Conservation (phyloP, 2,329 filamentous ascomycete species). For the Alternaria brassicae region DNA sequence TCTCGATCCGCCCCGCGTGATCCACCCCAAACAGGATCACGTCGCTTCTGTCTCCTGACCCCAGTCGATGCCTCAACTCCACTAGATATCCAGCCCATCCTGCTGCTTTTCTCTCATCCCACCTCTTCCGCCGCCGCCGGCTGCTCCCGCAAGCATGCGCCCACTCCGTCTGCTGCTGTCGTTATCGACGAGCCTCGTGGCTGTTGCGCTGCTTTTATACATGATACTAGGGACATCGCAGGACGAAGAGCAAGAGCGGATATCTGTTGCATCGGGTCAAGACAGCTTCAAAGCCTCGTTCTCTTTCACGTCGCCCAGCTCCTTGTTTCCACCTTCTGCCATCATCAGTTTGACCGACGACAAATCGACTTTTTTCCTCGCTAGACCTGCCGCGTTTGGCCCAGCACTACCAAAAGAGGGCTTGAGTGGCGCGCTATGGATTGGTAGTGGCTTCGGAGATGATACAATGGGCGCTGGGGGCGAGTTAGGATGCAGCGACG, state of each 20-base stretch:
- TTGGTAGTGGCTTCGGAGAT: slow-evolving; percentile 89
- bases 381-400: slow-evolving; percentile 91
- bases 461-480: slow-evolving; percentile 73
- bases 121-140: slow-evolving; percentile 8
- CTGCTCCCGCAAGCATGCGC: slow-evolving; percentile 41
- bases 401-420: slow-evolving; percentile 77
- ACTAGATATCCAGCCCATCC: slow-evolving; percentile 30
- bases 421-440: slow-evolving; percentile 89
- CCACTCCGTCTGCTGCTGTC: slow-evolving; percentile 50
- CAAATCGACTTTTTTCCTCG: slow-evolving; percentile 96
- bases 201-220: slow-evolving; percentile 55
- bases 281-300: slow-evolving; percentile 53
- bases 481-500: slow-evolving; percentile 93
- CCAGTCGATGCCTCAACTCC: slow-evolving; percentile 32
- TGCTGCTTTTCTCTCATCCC: slow-evolving; percentile 27
- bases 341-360: slow-evolving; percentile 97
- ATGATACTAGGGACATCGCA: slow-evolving; percentile 38
- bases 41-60: slow-evolving; percentile 8
- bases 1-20: slow-evolving; percentile 14
- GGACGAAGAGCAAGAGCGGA: slow-evolving; percentile 24
- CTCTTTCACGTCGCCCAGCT: slow-evolving; percentile 68
- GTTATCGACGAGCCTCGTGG: slow-evolving; percentile 52
- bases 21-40: slow-evolving; percentile 4
- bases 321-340: slow-evolving; percentile 92
- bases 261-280: slow-evolving; percentile 36